Base-by-base conservation (phyloP, 2,329 filamentous ascomycete genomes). In the Madurella mycetomatis region DNA sequence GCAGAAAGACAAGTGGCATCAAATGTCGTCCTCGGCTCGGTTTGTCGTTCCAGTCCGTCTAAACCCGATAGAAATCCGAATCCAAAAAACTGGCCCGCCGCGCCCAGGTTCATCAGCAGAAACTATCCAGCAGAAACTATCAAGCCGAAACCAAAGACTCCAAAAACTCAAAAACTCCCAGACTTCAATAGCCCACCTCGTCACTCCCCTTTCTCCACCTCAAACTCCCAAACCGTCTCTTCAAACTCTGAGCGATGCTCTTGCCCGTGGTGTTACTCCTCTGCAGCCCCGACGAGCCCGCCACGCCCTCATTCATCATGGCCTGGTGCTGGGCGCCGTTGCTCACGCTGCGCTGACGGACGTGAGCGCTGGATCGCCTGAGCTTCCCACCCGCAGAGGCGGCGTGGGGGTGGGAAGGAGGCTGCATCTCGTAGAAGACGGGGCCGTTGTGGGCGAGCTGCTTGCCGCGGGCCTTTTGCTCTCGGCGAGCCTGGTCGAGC, bases 401-500 rank as follows among this genome's bases (percentile, higher is more conserved):
- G 2, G 12, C 43, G 15, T 13, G 42, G 31, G 17, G 43, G 5
- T 30, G 18, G 12, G 32, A n/a, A 2, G 39, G 53, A n/a, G 73
- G 65, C 50, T 76, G 74, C 74, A 83, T 76, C 65, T 84, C 81
- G 58, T 77, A 80, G 59, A 76, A 79, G 9, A 68, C 72, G 9
- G 39, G 44, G 12, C 44, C 48, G 12, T 41, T 69, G 65, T 16
- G 70, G 65, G 12, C 49, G 45, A 56, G 61, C 52, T 69, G 67
- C 40, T 64, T 64, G 17, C 64, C 63, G 47, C 62, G 49, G 19
- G 61, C 62, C 64, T 80, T 81, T 66, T 82, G 77, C 25, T 81
- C 78, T 67, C 87, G 88, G 18, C 85, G 71, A 1, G 82, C 80
- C 58, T 81, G 81, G 63, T 92, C 89, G 34, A 87, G 78, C 8